phyloP scores from a whole-genome alignment of 1,284 basidiomycete genomes.

The Xanthoconium separans region DNA sequence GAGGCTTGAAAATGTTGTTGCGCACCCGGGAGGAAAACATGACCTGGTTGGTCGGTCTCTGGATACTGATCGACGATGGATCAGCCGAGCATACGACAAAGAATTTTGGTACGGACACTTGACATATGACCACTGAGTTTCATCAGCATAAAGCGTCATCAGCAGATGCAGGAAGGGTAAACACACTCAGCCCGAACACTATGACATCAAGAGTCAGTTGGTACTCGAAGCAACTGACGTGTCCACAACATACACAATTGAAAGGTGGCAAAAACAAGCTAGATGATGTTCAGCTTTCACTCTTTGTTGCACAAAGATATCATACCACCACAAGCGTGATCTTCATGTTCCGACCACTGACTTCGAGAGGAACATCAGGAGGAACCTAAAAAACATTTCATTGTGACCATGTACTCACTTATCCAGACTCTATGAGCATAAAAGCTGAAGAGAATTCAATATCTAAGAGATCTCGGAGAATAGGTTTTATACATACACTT shows the following conservation, averaged over 20 bases:
- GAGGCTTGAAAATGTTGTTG: not conserved
- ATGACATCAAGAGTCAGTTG: not conserved
- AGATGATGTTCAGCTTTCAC: not conserved
- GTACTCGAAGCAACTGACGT: not conserved
- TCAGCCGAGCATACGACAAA: not conserved
- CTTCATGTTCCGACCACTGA: constrained; percentile 12
- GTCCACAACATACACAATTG: constrained; percentile 5
- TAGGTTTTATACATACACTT: constrained; percentile 9
- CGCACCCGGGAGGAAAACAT: not conserved
- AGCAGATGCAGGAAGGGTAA: not conserved
- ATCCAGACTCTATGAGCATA: constrained; percentile 21
- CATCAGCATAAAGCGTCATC: not conserved
- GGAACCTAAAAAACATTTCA: not conserved
- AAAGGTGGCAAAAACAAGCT: constrained; percentile 4
- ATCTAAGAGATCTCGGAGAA: not conserved
- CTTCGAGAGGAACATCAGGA: constrained; percentile 4
- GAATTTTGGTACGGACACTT: constrained; percentile 1
- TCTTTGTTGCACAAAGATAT: not conserved
- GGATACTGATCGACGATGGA: not conserved
- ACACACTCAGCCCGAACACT: constrained; percentile 12
- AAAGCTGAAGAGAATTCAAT: not conserved
- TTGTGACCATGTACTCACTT: constrained; percentile 10
- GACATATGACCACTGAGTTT: not conserved
- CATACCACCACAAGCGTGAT: constrained; percentile 19
- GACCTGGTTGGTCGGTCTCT: not conserved